Conservation (phyloP, 192 early-diverging fungal species). For the Geranomyces variabilis region DNA sequence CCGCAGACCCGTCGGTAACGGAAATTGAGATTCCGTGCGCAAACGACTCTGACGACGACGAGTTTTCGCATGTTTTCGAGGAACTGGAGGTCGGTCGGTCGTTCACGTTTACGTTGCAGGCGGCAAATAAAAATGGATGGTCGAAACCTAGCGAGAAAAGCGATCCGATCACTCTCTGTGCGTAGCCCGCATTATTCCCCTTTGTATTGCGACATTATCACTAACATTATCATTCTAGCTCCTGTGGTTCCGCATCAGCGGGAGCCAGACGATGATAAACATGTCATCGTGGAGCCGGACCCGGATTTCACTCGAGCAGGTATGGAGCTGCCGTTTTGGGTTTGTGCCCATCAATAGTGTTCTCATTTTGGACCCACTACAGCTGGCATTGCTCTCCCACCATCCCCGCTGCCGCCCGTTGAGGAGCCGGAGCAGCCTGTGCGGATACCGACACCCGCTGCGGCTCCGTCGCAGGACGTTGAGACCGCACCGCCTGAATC, state of each 20-base stretch:
- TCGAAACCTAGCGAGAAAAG: constrained; percentile 46
- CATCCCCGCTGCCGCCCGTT: constrained; percentile 34
- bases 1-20: background rate
- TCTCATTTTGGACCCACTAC: background rate
- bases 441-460: constrained; percentile 16
- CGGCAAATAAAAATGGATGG: constrained; percentile 32
- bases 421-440: constrained; percentile 23
- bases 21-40: background rate
- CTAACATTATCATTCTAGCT: background rate
- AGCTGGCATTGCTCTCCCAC: constrained; percentile 50
- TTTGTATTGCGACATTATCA: background rate
- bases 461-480: background rate
- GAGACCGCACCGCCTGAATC: background rate
- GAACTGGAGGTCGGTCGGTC: constrained; percentile 5
- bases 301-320: background rate
- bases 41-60: background rate
- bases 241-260: background rate
- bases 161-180: constrained; percentile 48
- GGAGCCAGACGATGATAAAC: background rate
- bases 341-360: constrained; percentile 5
- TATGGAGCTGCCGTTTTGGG: background rate
- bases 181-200: background rate
- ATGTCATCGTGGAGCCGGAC: constrained; percentile 6
- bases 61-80: background rate
- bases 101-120: constrained; percentile 42